Base-by-base conservation (phyloP, 2,329 filamentous ascomycete species). In the Cadophora malorum region DNA sequence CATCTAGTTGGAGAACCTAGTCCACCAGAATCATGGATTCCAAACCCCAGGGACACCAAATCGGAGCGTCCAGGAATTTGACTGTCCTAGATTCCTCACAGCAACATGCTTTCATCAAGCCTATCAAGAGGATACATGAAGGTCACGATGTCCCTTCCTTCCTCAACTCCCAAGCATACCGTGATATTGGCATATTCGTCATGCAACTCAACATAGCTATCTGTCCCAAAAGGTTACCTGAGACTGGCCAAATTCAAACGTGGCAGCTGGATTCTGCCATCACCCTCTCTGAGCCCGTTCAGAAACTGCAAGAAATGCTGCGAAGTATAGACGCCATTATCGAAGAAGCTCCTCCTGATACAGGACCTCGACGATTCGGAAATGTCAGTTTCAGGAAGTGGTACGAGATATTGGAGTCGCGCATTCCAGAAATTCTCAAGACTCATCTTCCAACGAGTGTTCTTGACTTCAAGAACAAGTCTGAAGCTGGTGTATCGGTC, bases 371-470 rank as follows among this genome's bases (percentile, higher is more conserved):
- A 64, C 86, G 96, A 70, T 99, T 98, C 78, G 96, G 96, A 41
- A 99, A 99, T 78, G 83, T 92, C 56, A 95, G 92, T 75, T 99
- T 97, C 79, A 86, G 94, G 35, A 92, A 84, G 72, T 99, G 96
- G 95, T 87, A 91, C 78, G 82, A 86, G 59, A 80, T 94, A 35
- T 83, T 96, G 14, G 88, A 90, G 72, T 84, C 87, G 64, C 83
- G 86, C 19, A 80, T 87, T 1, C 79, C 85, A 3, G 80, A 72
- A 12, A 80, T 95, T 1, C 79, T 94, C 31, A 78, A 82, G 49
- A 82, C 87, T 67, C 83, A 83, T 74, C 75, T 95, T 21, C 83
- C 88, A 0, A 52, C 78, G 2, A 77, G 82, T 7, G 79, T 88
- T 8, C 71, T 78, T 53, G 68, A 74, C 1, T 73, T 75, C 60